Percentiles rank a stretch among this genome's conserved stretches.
phyloP scores from a whole-genome alignment of 345 rosid species.

The Arabidopsis suecica region DNA sequence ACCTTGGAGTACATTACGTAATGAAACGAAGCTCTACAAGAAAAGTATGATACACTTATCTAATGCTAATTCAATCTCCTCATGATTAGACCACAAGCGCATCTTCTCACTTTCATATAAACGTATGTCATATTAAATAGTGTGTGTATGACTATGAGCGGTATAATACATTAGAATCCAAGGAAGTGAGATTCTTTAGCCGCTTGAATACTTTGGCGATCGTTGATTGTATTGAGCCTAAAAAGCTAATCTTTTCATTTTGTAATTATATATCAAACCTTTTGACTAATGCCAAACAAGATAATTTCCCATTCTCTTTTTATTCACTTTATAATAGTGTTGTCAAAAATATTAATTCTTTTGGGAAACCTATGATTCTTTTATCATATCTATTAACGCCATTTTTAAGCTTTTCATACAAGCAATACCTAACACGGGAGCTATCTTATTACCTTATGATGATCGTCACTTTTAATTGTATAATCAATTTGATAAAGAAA shows the following conservation, averaged over 20 bases:
- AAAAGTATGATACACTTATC: slow-evolving; percentile 21
- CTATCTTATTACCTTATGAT: slow-evolving; percentile 49
- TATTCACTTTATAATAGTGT: slow-evolving; percentile 42
- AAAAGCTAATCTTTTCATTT: slow-evolving; percentile 26
- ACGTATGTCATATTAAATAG: neutral
- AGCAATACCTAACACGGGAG: slow-evolving; percentile 50
- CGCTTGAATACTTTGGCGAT: slow-evolving; percentile 39
- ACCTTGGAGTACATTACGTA: slow-evolving; percentile 13
- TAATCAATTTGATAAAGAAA: slow-evolving; percentile 16
- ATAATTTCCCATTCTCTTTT: slow-evolving; percentile 43
- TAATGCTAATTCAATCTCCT: slow-evolving; percentile 27
- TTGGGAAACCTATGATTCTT: slow-evolving; percentile 27
- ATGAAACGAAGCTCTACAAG: slow-evolving; percentile 24
- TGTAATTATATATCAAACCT: slow-evolving; percentile 38
- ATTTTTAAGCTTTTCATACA: slow-evolving; percentile 45
- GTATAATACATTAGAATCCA: slow-evolving; percentile 29
- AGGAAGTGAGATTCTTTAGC: slow-evolving; percentile 44
- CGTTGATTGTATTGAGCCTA: slow-evolving; percentile 30
- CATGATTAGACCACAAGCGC: slow-evolving; percentile 42
- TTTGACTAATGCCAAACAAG: slow-evolving; percentile 55
- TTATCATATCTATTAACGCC: slow-evolving; percentile 48
- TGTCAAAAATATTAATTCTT: slow-evolving; percentile 24
- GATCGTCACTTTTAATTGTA: slow-evolving; percentile 31
- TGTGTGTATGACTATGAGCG: slow-evolving; percentile 13
- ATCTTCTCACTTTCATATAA: slow-evolving; percentile 34